Percentiles rank a stretch among this genome's conserved stretches.
Evolutionary conservation across 2,329 filamentous ascomycete species (phyloP).

Genomic region (Sarocladiaceae sp.): DNA sequence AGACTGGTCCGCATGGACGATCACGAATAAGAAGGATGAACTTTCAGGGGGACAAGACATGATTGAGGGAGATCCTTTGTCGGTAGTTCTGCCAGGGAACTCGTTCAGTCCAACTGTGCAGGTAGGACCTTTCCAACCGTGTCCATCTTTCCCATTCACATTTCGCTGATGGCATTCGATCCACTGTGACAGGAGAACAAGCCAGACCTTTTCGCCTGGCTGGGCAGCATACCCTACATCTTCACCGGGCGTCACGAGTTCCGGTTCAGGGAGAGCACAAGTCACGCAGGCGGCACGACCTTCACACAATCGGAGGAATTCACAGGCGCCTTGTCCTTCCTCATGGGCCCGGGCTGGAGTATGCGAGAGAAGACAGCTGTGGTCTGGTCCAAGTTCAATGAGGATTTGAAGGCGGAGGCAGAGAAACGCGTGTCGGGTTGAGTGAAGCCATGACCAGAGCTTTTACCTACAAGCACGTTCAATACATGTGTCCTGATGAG

Average conservation of each 20-base stretch:
- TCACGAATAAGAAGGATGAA: background rate
- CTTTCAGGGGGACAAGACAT: background rate
- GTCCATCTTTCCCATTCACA: background rate
- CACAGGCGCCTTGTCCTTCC: slow-evolving; percentile 11
- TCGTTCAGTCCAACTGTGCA: background rate
- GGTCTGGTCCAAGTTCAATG: slow-evolving; percentile 9
- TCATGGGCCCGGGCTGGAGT: slow-evolving; percentile 4
- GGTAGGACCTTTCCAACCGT: background rate
- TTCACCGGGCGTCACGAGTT: slow-evolving; percentile 18
- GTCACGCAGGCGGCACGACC: slow-evolving; percentile 16
- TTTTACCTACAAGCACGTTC: too few relatives aligned
- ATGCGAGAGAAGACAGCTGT: background rate
- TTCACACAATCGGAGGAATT: slow-evolving; percentile 18
- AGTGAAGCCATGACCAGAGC: too few relatives aligned
- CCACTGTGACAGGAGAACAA: background rate
- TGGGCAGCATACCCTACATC: slow-evolving; percentile 15
- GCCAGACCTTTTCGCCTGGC: slow-evolving; percentile 15
- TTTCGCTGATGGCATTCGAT: background rate
- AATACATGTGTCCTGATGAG: too few relatives aligned
- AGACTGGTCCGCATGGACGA: slow-evolving; percentile 5
- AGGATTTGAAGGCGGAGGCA: slow-evolving; percentile 10
- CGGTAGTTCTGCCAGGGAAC: slow-evolving; percentile 8
- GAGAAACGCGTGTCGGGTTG: background rate
- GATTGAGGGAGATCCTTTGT: background rate
- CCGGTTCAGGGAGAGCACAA: slow-evolving; percentile 16